Evolutionary conservation across 371 early-diverging fungal genomes (phyloP), one percentile per base, ranked within the genome.

Genomic region (Mucor mucedo): DNA sequence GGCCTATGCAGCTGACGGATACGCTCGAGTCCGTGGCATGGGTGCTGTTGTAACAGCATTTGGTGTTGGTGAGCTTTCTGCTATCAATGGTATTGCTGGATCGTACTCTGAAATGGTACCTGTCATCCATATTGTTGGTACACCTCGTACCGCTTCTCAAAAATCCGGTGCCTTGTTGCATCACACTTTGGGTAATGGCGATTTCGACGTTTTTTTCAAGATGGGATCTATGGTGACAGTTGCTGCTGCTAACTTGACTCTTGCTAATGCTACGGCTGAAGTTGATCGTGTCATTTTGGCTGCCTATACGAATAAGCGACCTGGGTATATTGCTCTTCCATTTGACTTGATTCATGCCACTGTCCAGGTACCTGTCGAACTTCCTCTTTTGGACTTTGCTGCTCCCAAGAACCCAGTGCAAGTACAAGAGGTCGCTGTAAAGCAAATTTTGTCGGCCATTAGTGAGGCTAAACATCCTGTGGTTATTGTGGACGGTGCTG

Each of bases 101-200:
- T 73, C 83, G 5, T 78, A 66, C 52, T 71, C 83, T 48, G 85
- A 84, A 62, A 78, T 79, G 77, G 76, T 84, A 28, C 80, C 82
- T 3, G 81, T 84, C 16, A 69, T 84, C n/a, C 83, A 84, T 64
- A 79, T 84, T 60, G 83, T 78, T 28, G 85, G 85, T 42, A 75
- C 80, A 27, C 77, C 80, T 28, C 70, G 59, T 32, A 81, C 77
- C 50, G 66, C 58, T 53, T 68, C 74, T 55, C 81, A 78, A 65
- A 66, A 75, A 8, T 41, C 55, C 6, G 80, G 83, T 38, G 81
- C 80, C n/a, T 58, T 81, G 30, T 63, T 84, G 21, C 85, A 84
- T 55, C 85, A 84, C 49, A 73, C 85, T n/a, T 73, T 84, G 27
- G 85, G 85, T 44, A 75, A 85, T 53, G 85, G 85, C 38, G 74